Conservation (phyloP, 176 grass and related monocot genomes). For the Calamus simplicifolius region DNA sequence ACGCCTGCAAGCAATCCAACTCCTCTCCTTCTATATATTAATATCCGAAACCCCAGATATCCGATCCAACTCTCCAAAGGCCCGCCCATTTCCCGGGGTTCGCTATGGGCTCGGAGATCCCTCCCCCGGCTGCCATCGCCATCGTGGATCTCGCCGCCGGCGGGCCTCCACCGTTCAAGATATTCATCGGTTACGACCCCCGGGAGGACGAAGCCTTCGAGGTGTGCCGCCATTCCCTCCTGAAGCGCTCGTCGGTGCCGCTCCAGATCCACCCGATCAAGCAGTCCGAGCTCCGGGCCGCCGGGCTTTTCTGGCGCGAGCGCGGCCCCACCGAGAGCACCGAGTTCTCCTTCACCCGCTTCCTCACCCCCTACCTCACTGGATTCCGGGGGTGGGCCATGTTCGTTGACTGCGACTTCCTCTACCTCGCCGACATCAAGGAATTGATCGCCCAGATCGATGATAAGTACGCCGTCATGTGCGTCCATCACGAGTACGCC, state of each 20-base stretch:
- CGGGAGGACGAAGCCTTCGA: slow-evolving; percentile 65
- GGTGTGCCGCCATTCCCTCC: slow-evolving; percentile 76
- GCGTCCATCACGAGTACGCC: slow-evolving; percentile 75
- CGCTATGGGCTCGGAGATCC: too few relatives aligned
- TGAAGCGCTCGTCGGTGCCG: slow-evolving; percentile 52
- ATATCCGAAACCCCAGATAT: too few relatives aligned
- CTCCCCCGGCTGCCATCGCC: neutral
- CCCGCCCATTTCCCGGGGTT: too few relatives aligned
- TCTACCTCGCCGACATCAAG: slow-evolving; percentile 73
- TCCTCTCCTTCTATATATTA: too few relatives aligned
- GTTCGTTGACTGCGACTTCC: slow-evolving; percentile 92
- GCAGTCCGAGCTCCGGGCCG: slow-evolving; percentile 50
- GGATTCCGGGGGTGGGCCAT: slow-evolving; percentile 69
- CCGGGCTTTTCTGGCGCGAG: slow-evolving; percentile 53
- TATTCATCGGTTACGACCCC: slow-evolving; percentile 91
- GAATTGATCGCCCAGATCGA: slow-evolving; percentile 25
- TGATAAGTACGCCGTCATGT: slow-evolving; percentile 35
- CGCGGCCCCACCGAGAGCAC: slow-evolving; percentile 70
- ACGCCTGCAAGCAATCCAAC: too few relatives aligned
- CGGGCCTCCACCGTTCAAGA: slow-evolving; percentile 33
- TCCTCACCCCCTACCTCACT: slow-evolving; percentile 67
- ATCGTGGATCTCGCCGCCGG: neutral
- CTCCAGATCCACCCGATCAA: slow-evolving; percentile 52
- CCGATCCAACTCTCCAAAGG: too few relatives aligned
- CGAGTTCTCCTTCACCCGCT: slow-evolving; percentile 95